Conservation (phyloP, 805 yeast species). For the Candida manassasensis region DNA sequence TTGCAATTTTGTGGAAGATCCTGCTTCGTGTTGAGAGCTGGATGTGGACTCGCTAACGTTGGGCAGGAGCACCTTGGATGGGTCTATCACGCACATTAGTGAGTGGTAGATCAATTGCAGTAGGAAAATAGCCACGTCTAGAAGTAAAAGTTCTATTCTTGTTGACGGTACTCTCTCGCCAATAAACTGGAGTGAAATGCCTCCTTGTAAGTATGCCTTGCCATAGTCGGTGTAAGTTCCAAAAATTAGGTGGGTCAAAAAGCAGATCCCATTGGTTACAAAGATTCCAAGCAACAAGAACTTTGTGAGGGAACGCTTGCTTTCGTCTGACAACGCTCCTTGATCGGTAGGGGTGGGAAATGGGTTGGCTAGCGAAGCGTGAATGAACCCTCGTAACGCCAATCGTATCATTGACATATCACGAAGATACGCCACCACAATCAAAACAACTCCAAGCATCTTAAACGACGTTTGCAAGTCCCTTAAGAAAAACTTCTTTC, state of each 20-base stretch:
- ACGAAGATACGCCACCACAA: constrained; percentile 35
- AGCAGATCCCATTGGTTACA: constrained; percentile 17
- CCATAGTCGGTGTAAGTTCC: constrained; percentile 15
- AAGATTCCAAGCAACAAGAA: constrained; percentile 22
- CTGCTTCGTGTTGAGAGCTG: constrained; percentile 16
- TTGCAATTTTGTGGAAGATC: constrained; percentile 4
- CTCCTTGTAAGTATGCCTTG: constrained; percentile 27
- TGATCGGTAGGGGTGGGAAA: constrained; percentile 15
- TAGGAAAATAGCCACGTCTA: constrained; percentile 22
- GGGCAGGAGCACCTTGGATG: constrained; percentile 22
- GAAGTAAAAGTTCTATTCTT: constrained; percentile 19
- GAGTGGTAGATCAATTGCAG: constrained; percentile 30
- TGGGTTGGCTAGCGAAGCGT: constrained; percentile 27
- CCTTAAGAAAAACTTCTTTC: constrained; percentile 36
- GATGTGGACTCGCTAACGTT: constrained; percentile 6
- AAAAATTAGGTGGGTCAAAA: constrained; percentile 23
- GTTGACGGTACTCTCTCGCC: constrained; percentile 32
- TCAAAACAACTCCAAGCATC: constrained; percentile 30
- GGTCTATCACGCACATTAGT: constrained; percentile 29
- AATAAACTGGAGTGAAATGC: constrained; percentile 32
- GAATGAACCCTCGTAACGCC: constrained; percentile 21
- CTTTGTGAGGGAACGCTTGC: constrained; percentile 23
- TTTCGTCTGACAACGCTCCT: constrained; percentile 18
- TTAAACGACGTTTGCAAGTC: constrained; percentile 32
- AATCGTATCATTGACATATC: constrained; percentile 37